Evolutionary conservation across 2,329 filamentous ascomycete genomes (phyloP).

Genomic region (Cladosporium sp.): DNA sequence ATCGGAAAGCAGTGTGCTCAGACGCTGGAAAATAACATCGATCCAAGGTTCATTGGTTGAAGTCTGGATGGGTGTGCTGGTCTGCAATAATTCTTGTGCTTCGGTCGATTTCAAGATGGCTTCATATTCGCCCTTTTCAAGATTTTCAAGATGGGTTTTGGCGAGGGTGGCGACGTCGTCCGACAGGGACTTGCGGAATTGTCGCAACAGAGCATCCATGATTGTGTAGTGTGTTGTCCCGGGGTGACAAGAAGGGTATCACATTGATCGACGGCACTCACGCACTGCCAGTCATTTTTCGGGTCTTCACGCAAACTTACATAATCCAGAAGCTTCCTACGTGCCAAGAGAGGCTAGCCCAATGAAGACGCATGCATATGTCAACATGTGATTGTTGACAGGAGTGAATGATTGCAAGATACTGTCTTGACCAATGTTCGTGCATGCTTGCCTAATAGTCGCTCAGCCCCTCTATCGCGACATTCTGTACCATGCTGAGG

Average conservation of each 20-base stretch:
- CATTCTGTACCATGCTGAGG: background rate
- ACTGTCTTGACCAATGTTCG: background rate
- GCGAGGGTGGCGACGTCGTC: constrained; percentile 43
- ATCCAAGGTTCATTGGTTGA: constrained; percentile 37
- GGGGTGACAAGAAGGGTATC: no score
- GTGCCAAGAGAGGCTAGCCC: constrained; percentile 10
- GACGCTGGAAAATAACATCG: constrained; percentile 47
- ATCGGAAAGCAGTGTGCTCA: constrained; percentile 40
- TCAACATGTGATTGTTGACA: background rate
- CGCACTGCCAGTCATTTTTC: constrained; percentile 9
- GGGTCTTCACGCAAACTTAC: constrained; percentile 5
- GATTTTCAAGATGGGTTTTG: constrained; percentile 38
- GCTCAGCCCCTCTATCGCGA: background rate
- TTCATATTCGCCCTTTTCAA: constrained; percentile 47
- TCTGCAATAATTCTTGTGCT: constrained; percentile 27
- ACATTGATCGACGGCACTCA: background rate
- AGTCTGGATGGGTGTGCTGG: background rate
- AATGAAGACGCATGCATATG: background rate
- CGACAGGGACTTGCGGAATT: constrained; percentile 44
- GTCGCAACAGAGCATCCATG: constrained; percentile 43
- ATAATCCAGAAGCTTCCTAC: constrained; percentile 16
- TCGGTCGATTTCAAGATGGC: constrained; percentile 41
- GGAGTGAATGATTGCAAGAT: background rate
- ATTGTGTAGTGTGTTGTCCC: background rate
- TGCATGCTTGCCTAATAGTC: background rate